Evolutionary conservation across 2,329 filamentous ascomycete species (phyloP).

Genomic region (Ascocoryne sarcoides): DNA sequence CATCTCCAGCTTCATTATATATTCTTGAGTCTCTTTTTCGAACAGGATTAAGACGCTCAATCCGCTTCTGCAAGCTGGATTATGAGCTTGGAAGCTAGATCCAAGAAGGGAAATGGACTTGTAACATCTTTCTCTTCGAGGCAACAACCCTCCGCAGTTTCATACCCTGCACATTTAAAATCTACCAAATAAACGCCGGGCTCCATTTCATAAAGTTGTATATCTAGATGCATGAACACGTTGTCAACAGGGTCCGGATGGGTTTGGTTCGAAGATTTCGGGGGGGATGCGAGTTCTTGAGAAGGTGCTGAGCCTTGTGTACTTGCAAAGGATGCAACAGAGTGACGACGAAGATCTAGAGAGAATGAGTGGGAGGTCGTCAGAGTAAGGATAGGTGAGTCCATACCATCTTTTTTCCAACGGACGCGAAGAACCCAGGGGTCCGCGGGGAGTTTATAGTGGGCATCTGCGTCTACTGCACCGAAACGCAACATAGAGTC

Average conservation of each 20-base stretch:
- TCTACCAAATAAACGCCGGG: conserved; percentile 90
- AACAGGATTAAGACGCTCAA: conserved; percentile 20
- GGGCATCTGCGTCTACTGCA: conserved; percentile 43
- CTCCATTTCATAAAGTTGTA: conserved; percentile 93
- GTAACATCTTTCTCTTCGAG: conserved; percentile 91
- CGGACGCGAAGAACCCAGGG: conserved; percentile 91
- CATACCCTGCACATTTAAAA: conserved; percentile 97
- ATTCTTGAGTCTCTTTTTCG: background rate
- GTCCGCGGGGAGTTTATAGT: conserved; percentile 83
- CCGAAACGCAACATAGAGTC: conserved; percentile 27
- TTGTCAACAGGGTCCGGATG: conserved; percentile 21
- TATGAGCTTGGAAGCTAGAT: conserved; percentile 85
- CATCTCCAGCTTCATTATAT: too few species aligned
- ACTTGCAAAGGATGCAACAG: conserved; percentile 28
- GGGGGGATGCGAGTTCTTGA: conserved; percentile 17
- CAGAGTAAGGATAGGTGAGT: conserved; percentile 39
- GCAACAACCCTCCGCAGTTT: conserved; percentile 63
- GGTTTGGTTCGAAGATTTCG: conserved; percentile 7
- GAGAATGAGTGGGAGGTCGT: conserved; percentile 40
- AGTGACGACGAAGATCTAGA: conserved; percentile 36
- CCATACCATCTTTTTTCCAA: conserved; percentile 75
- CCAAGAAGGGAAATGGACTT: conserved; percentile 90
- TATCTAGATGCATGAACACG: conserved; percentile 90
- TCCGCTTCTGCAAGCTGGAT: conserved; percentile 85
- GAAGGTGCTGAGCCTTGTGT: conserved; percentile 24